Percentiles rank a stretch among this genome's conserved stretches.
These are phyloP conservation scores for Lasiodiplodia sp. DNA, from an alignment of 2,329 filamentous ascomycete genomes.

Conservation along the genomic window DNA sequence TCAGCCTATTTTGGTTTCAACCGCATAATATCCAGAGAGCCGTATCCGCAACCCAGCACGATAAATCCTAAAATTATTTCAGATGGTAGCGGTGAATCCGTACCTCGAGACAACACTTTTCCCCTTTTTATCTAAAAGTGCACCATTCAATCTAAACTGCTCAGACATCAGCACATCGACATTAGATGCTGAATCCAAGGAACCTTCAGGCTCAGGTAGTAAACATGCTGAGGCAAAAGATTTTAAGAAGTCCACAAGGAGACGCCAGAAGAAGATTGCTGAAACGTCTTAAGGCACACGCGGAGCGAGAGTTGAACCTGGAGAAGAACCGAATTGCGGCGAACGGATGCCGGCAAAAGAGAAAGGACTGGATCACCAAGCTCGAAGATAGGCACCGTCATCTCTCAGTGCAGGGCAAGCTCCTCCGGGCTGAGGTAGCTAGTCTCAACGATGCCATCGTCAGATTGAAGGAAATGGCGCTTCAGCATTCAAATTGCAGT, in stretches of 20 bases:
- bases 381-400: constrained; percentile 50
- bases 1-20: no score
- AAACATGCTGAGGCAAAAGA: no score
- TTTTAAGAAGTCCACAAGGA: not conserved
- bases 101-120: no score
- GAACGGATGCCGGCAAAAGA: constrained; percentile 72
- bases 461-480: constrained; percentile 28
- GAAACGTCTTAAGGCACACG: constrained; percentile 3
- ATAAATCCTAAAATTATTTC: no score
- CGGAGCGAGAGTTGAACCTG: constrained; percentile 64
- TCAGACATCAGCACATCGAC: no score
- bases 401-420: constrained; percentile 39
- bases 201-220: no score
- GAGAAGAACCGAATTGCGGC: constrained; percentile 72
- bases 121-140: no score
- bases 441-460: not conserved
- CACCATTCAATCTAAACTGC: no score
- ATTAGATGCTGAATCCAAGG: no score
- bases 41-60: no score
- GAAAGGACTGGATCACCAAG: constrained; percentile 57
- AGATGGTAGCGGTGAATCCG: no score
- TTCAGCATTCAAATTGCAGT: constrained; percentile 38
- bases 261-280: not conserved
- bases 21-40: no score
- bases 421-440: constrained; percentile 33